Base-by-base conservation (phyloP, 1,139 yeast species). In the Martiniozyma asiatica region DNA sequence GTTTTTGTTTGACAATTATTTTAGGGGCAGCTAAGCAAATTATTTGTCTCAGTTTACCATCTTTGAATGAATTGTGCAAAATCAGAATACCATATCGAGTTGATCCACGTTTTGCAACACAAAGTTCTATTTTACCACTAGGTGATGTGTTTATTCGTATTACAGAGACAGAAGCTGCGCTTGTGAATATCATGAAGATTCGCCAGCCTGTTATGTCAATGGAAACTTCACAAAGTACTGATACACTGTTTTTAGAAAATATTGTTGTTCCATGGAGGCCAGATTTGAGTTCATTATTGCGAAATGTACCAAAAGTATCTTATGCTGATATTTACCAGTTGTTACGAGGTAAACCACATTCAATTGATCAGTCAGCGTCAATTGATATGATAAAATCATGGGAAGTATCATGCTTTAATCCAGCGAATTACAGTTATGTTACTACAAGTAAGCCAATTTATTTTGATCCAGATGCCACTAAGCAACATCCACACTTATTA, bases 201-300 rank as follows among this genome's bases (percentile, higher is more conserved):
- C 45, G 58, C 30, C 31, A 44, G 30, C 62, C 68, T 8, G 40
- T 44, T 5, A 35, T 44, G 40, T 42, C 48, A 3, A 28, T 47
- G 16, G 52, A 45, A 33, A 43, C 48, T 1, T 24, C 27, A 11
- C 35, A 48, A 23, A 47, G 52, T 7, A 45, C 55, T 1, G 84
- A 74, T 44, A 49, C 59, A 5, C 51, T 78, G 20, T 78, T 75
- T 53, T 72, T 76, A 41, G 72, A 68, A 14, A 68, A 67, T 34
- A 58, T 74, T 10, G 53, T 65, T 12, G 70, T 80, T 9, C 94
- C 95, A 1, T 71, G 73, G 15, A 65, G 97, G 28, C 98, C 98
- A 1, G 64, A 72, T 4, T 73, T 82, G 5, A 61, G 82, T 32
- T 92, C 78, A 54, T 81, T 96, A 93, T 84, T 92, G 8, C 73